phyloP scores from a whole-genome alignment of 2,329 filamentous ascomycete species.

The Colletotrichum horii region DNA sequence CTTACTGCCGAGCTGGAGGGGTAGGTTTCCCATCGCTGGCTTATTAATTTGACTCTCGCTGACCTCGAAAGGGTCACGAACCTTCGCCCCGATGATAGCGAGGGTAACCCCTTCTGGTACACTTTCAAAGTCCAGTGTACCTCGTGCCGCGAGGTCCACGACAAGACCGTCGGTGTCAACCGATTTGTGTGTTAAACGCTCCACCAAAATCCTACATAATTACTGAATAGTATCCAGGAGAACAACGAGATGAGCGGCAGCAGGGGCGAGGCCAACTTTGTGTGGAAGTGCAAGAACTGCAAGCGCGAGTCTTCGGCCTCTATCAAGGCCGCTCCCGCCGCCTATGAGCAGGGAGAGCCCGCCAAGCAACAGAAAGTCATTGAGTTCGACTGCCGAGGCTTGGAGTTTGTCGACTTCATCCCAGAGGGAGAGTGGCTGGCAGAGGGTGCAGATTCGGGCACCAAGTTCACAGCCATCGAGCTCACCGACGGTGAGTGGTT shows the following conservation, averaged over 20 bases:
- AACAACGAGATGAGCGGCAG: conserved; percentile 90
- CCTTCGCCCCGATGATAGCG: conserved; percentile 82
- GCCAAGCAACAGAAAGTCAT: conserved; percentile 80
- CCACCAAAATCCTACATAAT: rapidly evolving
- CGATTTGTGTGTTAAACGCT: conserved; percentile 73
- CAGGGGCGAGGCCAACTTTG: conserved; percentile 95
- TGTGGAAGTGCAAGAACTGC: conserved; percentile 99
- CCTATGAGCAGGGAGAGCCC: conserved; percentile 75
- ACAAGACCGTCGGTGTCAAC: conserved; percentile 84
- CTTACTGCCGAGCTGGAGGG: conserved; percentile 73
- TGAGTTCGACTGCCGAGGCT: conserved; percentile 90
- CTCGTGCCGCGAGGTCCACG: conserved; percentile 91
- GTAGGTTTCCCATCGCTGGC: conserved; percentile 45
- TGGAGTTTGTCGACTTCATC: conserved; percentile 91
- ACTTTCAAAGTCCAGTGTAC: conserved; percentile 98
- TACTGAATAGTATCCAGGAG: conserved; percentile 61
- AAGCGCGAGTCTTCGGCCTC: conserved; percentile 90
- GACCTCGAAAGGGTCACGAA: conserved; percentile 76
- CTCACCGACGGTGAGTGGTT: conserved; percentile 94
- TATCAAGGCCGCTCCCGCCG: conserved; percentile 74
- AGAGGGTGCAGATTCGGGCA: conserved; percentile 79
- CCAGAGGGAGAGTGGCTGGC: conserved; percentile 94
- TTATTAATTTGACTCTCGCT: not conserved
- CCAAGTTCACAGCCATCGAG: conserved; percentile 83
- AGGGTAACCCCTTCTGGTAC: conserved; percentile 89